Evolutionary conservation across 2,329 filamentous ascomycete genomes (phyloP), one percentile per base, ranked within the genome.

Genomic region (Colletotrichum sp.): DNA sequence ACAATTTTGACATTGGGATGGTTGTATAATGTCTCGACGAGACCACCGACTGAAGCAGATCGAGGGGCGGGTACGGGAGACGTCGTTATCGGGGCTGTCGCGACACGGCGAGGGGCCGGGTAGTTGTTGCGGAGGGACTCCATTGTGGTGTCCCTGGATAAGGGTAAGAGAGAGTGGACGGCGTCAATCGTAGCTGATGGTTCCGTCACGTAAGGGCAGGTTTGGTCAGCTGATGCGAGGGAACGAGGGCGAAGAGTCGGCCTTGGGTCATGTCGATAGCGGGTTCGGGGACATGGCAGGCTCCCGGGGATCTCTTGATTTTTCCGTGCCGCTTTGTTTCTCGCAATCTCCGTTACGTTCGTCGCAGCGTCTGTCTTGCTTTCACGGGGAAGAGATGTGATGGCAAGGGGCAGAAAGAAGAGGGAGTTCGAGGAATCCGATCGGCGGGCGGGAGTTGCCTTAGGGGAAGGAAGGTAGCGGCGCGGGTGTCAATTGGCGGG

Each of bases 1-100:
- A 91, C 86, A 77, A 98, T 95, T 81, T 93, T 95, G 75, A 93
- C 93, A 59, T 90, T 91, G 1, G 93, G 91, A 80, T 96, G 94
- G 73, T 91, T 92, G 82, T 95, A 97, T 7, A 98, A 89, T 3
- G 92, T 95, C 83, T 95, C 94, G 79, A 95, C 89, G 8, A 86
- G 79, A 12, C 84, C 83, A 63, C 83, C 82, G 55, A 75, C 68
- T 26, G 81, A 78, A 13, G 80, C 72, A 39, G 75, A 81, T 44
- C 68, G 62, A 77, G 44, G 79, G 68, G 79, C 79, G 67, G 75
- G 78, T 76, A 81, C 79, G 65, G 78, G 69, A 62, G 79, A 69
- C 57, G 79, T 72, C 70, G 77, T 55, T 59, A 81, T 79, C 12
- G 87, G 85, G 30, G 86, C 83, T 52, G 88, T 88, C 75, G 80